These are phyloP conservation scores for Fusarium phyllophilum DNA, from an alignment of 2,329 filamentous ascomycete species.

Conservation along the genomic window DNA sequence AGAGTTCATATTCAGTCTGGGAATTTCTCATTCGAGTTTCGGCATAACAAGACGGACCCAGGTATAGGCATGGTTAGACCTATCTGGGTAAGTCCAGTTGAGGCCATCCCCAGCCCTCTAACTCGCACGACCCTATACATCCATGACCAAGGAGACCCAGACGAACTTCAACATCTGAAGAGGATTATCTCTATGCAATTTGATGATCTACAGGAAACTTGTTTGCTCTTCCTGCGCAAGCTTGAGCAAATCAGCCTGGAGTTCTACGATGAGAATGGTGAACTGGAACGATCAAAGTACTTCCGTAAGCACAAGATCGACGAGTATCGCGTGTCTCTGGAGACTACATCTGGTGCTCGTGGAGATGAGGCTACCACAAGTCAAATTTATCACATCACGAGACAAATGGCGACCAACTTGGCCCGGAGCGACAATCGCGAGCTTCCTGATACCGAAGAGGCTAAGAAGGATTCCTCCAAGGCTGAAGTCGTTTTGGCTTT, in stretches of 20 bases:
- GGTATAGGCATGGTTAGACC: slow-evolving; percentile 17
- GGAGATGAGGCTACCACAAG: neutral
- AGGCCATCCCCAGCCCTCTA: neutral
- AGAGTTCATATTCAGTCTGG: slow-evolving; percentile 33
- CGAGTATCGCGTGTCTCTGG: neutral
- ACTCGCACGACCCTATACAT: slow-evolving; percentile 27
- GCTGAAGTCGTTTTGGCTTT: slow-evolving; percentile 17
- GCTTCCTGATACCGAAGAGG: neutral
- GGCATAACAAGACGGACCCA: neutral
- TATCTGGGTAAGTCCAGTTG: slow-evolving; percentile 13
- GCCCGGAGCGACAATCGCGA: neutral
- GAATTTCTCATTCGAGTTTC: slow-evolving; percentile 28
- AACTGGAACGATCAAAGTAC: neutral
- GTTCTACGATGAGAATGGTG: neutral
- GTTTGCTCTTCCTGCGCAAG: slow-evolving; percentile 16
- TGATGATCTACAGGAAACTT: slow-evolving; percentile 6
- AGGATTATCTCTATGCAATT: slow-evolving; percentile 12
- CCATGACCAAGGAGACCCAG: slow-evolving; percentile 13
- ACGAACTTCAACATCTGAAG: neutral
- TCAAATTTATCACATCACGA: slow-evolving; percentile 23
- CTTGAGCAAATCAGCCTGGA: slow-evolving; percentile 1
- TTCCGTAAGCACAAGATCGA: neutral
- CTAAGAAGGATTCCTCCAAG: neutral
- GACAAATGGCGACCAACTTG: neutral
- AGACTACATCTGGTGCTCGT: neutral